Conservation (phyloP, 345 rosid genomes). For the Salix koriyanagi region DNA sequence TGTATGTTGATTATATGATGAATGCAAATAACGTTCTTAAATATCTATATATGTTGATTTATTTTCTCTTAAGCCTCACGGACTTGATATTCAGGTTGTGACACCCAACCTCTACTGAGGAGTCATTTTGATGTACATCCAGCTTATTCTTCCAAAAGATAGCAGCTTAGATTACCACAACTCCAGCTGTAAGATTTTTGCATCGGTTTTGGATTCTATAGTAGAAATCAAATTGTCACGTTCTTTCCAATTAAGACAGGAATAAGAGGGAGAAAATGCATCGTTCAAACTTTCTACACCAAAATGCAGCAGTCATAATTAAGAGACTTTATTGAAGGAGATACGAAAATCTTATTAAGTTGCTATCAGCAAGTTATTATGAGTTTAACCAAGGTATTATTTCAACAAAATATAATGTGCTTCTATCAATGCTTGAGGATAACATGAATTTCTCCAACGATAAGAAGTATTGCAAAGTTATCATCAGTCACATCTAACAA, state of each 20-base stretch:
- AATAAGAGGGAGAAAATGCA: background rate
- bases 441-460: background rate
- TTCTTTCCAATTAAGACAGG: background rate
- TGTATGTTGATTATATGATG: too few species aligned
- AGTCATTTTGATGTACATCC: background rate
- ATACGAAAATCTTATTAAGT: background rate
- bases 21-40: too few species aligned
- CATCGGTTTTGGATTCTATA: background rate
- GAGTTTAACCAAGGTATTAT: background rate
- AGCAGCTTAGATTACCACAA: background rate
- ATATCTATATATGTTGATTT: too few species aligned
- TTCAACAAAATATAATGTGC: background rate
- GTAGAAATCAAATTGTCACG: background rate
- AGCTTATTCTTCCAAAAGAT: background rate
- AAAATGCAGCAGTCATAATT: background rate
- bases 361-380: background rate
- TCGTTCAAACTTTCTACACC: background rate
- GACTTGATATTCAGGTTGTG: too few species aligned
- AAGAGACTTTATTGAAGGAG: background rate
- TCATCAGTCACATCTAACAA: conserved; percentile 1
- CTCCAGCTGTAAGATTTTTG: background rate
- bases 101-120: background rate
- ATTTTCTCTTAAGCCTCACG: too few species aligned
- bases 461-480: background rate
- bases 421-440: background rate